These are phyloP conservation scores for Hanseniaspora singularis DNA, from an alignment of 805 yeast genomes.

Conservation along the genomic window DNA sequence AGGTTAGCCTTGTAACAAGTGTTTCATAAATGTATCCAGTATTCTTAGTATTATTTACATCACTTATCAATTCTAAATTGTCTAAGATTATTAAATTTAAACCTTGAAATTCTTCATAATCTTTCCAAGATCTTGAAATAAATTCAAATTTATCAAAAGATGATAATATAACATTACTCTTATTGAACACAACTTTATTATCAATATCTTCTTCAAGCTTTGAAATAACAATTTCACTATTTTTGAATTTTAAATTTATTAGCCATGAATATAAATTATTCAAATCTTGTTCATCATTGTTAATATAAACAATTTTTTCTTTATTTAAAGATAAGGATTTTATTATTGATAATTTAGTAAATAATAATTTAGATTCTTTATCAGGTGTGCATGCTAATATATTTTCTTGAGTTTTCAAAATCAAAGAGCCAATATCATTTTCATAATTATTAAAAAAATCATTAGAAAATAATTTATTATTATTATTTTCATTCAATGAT, in stretches of 20 bases:
- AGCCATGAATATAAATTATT: constrained; percentile 40
- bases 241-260: constrained; percentile 37
- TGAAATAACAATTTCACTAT: constrained; percentile 46
- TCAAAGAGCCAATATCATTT: constrained; percentile 51
- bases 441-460: constrained; percentile 55
- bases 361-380: constrained; percentile 61
- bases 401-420: constrained; percentile 48
- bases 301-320: constrained; percentile 64
- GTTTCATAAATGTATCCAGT: constrained; percentile 63
- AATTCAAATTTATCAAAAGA: constrained; percentile 72
- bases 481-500: neutral
- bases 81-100: constrained; percentile 63
- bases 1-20: constrained; percentile 56
- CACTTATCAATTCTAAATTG: constrained; percentile 41
- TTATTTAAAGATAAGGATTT: constrained; percentile 58
- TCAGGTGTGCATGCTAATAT: constrained; percentile 59
- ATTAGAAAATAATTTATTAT: neutral
- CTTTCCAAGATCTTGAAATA: constrained; percentile 72
- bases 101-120: constrained; percentile 53
- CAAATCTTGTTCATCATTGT: constrained; percentile 47
- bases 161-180: constrained; percentile 55
- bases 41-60: constrained; percentile 42
- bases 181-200: constrained; percentile 46
- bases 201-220: constrained; percentile 43
- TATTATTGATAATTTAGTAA: constrained; percentile 63